phyloP scores from a whole-genome alignment of 1,139 yeast species.

The Kodamaea ohmeri region DNA sequence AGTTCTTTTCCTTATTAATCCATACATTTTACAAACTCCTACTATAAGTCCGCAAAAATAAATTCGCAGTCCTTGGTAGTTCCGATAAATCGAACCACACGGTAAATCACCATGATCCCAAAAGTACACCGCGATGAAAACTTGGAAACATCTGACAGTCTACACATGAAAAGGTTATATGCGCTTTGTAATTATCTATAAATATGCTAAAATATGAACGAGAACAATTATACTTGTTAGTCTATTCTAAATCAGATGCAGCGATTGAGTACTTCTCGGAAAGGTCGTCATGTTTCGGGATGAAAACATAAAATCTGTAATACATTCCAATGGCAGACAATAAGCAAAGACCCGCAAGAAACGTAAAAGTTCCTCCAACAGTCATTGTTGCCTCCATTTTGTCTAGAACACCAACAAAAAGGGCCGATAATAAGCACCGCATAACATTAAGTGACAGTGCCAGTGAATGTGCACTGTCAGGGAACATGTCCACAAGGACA shows the following conservation, averaged over 20 bases:
- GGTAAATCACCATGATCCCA: too few relatives aligned
- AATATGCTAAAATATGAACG: too few relatives aligned
- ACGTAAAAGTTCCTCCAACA: constrained; percentile 38
- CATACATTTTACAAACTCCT: too few relatives aligned
- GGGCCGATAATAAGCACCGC: constrained; percentile 38
- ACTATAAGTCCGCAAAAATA: too few relatives aligned
- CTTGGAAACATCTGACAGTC: too few relatives aligned
- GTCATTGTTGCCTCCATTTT: constrained; percentile 28
- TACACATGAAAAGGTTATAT: too few relatives aligned
- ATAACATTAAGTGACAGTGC: constrained; percentile 38
- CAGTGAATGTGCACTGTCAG: constrained; percentile 33
- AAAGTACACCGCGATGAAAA: too few relatives aligned
- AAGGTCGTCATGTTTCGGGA: background rate
- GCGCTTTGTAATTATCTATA: too few relatives aligned
- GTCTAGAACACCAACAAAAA: constrained; percentile 33
- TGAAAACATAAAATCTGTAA: constrained; percentile 8
- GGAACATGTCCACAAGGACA: constrained; percentile 37
- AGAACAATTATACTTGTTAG: too few relatives aligned
- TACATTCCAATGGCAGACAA: constrained; percentile 5
- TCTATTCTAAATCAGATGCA: background rate
- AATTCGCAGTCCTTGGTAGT: too few relatives aligned
- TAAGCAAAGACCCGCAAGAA: constrained; percentile 31
- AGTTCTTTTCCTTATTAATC: too few relatives aligned
- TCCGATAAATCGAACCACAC: too few relatives aligned
- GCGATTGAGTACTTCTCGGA: background rate